Evolutionary conservation across 805 yeast genomes (phyloP).

Genomic region (Hanseniaspora osmophila): DNA sequence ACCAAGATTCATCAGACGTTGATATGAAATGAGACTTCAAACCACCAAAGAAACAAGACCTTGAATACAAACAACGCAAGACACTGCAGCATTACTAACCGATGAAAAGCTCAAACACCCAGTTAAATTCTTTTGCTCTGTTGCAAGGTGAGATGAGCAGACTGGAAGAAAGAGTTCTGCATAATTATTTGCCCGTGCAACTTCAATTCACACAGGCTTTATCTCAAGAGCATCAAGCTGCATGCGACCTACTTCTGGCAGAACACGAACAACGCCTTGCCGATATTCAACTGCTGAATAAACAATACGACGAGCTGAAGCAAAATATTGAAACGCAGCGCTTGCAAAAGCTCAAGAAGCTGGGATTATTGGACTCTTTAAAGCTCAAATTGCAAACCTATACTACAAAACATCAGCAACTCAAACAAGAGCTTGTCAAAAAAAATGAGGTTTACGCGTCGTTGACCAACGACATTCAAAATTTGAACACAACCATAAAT

Average conservation of each 20-base stretch:
- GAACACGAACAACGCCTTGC: conserved; percentile 21
- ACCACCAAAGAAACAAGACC: too few species aligned
- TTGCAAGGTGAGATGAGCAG: background rate
- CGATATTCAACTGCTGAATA: conserved; percentile 19
- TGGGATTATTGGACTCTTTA: background rate
- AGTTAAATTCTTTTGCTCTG: background rate
- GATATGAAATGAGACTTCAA: too few species aligned
- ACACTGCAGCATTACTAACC: too few species aligned
- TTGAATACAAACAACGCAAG: too few species aligned
- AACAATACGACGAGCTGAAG: conserved; percentile 15
- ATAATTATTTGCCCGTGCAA: background rate
- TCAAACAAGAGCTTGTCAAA: too few species aligned
- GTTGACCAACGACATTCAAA: conserved; percentile 24
- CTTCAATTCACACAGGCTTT: conserved; percentile 21
- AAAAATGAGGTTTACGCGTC: too few species aligned
- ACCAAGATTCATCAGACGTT: background rate
- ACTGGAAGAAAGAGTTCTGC: background rate
- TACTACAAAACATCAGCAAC: conserved; percentile 3
- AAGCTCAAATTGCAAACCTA: conserved; percentile 4
- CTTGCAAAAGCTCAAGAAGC: conserved; percentile 6
- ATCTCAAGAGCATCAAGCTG: conserved; percentile 22
- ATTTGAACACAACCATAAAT: conserved; percentile 18
- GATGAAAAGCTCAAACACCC: background rate
- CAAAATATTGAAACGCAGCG: conserved; percentile 14
- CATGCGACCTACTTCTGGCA: conserved; percentile 16